A percentile compares a stretch with the other conserved stretches of the same genome.
Evolutionary conservation across 1,139 yeast species (phyloP).

Genomic region (Geotrichum cucujoidarum): DNA sequence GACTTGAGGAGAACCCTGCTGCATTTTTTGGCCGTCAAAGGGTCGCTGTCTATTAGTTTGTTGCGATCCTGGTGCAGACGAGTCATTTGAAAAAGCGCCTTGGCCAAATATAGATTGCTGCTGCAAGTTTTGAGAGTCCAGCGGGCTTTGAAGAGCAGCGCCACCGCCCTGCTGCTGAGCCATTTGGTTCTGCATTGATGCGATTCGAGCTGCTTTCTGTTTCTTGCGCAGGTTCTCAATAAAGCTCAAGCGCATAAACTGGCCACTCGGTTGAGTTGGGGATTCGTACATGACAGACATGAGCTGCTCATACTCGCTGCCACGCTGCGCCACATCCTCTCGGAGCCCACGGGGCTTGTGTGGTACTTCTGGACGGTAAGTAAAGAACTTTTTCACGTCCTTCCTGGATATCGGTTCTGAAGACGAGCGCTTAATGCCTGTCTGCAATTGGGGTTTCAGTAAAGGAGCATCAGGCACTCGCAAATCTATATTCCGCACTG

Average conservation of each 20-base stretch:
- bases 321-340: conserved; percentile 66
- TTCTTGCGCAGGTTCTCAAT: conserved; percentile 40
- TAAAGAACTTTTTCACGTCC: conserved; percentile 22
- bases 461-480: conserved; percentile 48
- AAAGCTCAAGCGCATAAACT: conserved; percentile 41
- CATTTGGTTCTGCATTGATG: conserved; percentile 25
- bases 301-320: conserved; percentile 78
- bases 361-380: conserved; percentile 29
- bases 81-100: not conserved
- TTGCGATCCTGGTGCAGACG: not conserved
- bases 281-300: conserved; percentile 53
- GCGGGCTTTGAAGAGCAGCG: conserved; percentile 23
- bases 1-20: not conserved
- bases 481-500: conserved; percentile 71
- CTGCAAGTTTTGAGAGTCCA: conserved; percentile 17
- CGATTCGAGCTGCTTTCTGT: conserved; percentile 31
- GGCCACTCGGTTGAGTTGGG: conserved; percentile 31
- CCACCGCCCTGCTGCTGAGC: conserved; percentile 24
- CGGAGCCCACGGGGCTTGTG: conserved; percentile 41
- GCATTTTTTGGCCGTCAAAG: conserved; percentile 4
- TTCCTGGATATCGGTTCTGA: conserved; percentile 4
- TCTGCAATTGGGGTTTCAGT: conserved; percentile 2
- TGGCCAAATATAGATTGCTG: conserved; percentile 18
- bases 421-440: not conserved
- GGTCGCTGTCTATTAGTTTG: conserved; percentile 13